These are phyloP conservation scores for Chrysanthemum makinoi DNA, from an alignment of 129 eudicot species.

Conservation along the genomic window DNA sequence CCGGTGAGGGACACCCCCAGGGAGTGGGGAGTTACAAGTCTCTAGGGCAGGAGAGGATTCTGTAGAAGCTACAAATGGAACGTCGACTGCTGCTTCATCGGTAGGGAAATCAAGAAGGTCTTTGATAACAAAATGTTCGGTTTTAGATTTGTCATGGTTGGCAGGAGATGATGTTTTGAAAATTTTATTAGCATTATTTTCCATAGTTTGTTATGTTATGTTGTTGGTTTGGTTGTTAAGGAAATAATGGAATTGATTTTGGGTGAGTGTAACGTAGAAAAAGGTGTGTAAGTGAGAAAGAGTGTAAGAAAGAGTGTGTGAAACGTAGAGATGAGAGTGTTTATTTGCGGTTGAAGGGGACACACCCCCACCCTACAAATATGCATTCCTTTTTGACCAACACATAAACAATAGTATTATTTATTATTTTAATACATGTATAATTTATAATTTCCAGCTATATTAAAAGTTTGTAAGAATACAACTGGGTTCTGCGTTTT, in stretches of 20 bases:
- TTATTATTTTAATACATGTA: neutral
- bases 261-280: slow-evolving; percentile 8
- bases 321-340: slow-evolving; percentile 46
- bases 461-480: too few species aligned
- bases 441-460: too few species aligned
- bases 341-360: slow-evolving; percentile 81
- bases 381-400: slow-evolving; percentile 30
- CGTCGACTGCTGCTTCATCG: slow-evolving; percentile 45
- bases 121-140: slow-evolving; percentile 59
- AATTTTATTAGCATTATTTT: slow-evolving; percentile 32
- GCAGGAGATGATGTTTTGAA: slow-evolving; percentile 23
- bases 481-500: too few species aligned
- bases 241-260: neutral
- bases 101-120: slow-evolving; percentile 81
- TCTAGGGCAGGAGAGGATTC: slow-evolving; percentile 33
- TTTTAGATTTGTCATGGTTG: slow-evolving; percentile 28
- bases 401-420: neutral
- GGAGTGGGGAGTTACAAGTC: slow-evolving; percentile 44
- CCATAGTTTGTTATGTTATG: slow-evolving; percentile 29
- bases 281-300: slow-evolving; percentile 27
- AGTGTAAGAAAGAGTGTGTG: slow-evolving; percentile 31
- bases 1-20: slow-evolving; percentile 36
- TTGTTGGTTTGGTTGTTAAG: neutral
- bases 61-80: slow-evolving; percentile 19
- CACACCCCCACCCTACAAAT: slow-evolving; percentile 46